phyloP scores from a whole-genome alignment of 1,284 basidiomycete species.

The Wallemia mellicola region DNA sequence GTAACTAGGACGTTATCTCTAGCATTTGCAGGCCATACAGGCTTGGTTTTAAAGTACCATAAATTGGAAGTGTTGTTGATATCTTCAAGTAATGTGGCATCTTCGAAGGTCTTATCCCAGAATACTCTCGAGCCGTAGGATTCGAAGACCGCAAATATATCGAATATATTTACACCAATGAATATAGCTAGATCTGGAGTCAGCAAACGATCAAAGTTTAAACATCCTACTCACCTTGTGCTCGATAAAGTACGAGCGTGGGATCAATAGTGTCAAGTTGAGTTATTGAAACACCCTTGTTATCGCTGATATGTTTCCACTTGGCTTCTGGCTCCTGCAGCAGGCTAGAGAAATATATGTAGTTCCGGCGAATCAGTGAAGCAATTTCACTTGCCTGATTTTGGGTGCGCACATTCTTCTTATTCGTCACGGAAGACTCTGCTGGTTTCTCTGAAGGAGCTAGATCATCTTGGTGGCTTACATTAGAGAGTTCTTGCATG shows the following conservation, averaged over 20 bases:
- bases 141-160: conserved; percentile 62
- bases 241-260: conserved; percentile 79
- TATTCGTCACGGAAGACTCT: background rate
- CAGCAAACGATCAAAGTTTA: background rate
- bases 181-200: conserved; percentile 23
- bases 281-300: conserved; percentile 64
- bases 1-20: conserved; percentile 70
- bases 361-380: conserved; percentile 1
- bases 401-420: background rate
- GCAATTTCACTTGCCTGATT: background rate
- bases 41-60: conserved; percentile 67
- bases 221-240: conserved; percentile 37
- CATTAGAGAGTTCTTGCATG: background rate
- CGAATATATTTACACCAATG: conserved; percentile 86
- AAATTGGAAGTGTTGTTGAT: conserved; percentile 70
- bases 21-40: conserved; percentile 66
- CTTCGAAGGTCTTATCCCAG: conserved; percentile 79
- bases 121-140: conserved; percentile 48
- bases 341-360: conserved; percentile 54
- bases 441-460: background rate
- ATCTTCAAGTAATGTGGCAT: conserved; percentile 56
- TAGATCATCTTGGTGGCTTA: background rate
- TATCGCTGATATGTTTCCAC: conserved; percentile 60
- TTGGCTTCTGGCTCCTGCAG: conserved; percentile 95
- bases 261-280: conserved; percentile 94